These are phyloP conservation scores for Nigrospora sphaerica DNA, from an alignment of 2,329 filamentous ascomycete species.

Conservation along the genomic window DNA sequence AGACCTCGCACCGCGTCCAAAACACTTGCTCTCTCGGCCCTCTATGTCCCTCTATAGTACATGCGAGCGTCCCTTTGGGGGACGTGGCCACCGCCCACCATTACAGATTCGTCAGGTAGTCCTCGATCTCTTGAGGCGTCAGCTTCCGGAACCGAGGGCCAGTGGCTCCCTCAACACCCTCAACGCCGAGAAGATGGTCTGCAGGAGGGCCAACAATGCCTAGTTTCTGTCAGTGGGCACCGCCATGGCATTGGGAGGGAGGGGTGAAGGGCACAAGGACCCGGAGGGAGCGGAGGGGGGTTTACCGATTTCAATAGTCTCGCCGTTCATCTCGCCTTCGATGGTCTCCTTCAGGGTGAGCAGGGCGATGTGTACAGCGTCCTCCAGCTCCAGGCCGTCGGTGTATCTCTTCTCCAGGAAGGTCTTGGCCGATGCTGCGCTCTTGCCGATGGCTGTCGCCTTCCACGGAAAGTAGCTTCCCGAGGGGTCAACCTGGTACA, in stretches of 20 bases:
- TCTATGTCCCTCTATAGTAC: conserved; percentile 43
- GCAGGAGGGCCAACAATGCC: conserved; percentile 94
- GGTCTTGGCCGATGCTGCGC: conserved; percentile 95
- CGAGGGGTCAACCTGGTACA: conserved; percentile 99
- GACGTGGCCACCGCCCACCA: conserved; percentile 15
- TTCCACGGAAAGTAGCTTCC: conserved; percentile 99
- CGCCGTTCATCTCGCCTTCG: conserved; percentile 97
- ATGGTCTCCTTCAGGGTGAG: conserved; percentile 98
- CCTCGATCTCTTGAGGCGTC: conserved; percentile 96
- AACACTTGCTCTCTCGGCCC: conserved; percentile 22
- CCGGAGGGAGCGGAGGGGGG: too few species aligned
- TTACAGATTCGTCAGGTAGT: conserved; percentile 98
- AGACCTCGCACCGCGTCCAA: conserved; percentile 9
- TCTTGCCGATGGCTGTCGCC: conserved; percentile 97
- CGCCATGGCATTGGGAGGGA: not conserved
- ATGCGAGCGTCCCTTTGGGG: conserved; percentile 21
- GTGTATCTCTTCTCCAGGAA: conserved; percentile 99
- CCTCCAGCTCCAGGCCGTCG: conserved; percentile 91
- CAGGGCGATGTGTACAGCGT: conserved; percentile 96
- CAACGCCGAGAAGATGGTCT: conserved; percentile 84
- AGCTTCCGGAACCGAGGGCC: conserved; percentile 90
- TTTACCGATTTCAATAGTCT: conserved; percentile 95
- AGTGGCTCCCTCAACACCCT: conserved; percentile 77
- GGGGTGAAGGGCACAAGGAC: not conserved
- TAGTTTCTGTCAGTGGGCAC: conserved; percentile 30